phyloP scores from a whole-genome alignment of 2,329 filamentous ascomycete genomes.

The Alternaria alternata region DNA sequence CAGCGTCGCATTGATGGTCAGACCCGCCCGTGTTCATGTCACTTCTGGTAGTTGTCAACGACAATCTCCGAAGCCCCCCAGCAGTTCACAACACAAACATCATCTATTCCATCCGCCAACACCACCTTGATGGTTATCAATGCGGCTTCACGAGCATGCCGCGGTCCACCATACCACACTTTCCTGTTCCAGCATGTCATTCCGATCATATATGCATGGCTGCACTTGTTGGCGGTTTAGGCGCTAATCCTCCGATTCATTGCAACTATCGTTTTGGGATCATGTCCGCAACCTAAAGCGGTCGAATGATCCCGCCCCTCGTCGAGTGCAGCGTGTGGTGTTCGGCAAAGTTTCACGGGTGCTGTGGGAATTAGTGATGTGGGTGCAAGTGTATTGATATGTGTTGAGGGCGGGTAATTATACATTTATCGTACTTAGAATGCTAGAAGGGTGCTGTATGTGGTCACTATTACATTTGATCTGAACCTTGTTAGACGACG shows the following conservation, averaged over 20 bases:
- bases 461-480: not conserved
- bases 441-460: not conserved
- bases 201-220: constrained; percentile 1
- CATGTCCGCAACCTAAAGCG: constrained; percentile 15
- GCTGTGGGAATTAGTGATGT: not conserved
- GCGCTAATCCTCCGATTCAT: constrained; percentile 24
- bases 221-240: constrained; percentile 8
- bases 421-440: not conserved
- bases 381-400: constrained; percentile 2
- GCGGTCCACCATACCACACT: constrained; percentile 11
- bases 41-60: constrained; percentile 8
- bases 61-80: constrained; percentile 12
- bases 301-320: constrained; percentile 14
- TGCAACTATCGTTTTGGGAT: constrained; percentile 21
- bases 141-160: not conserved
- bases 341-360: constrained; percentile 7
- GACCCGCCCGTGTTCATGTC: constrained; percentile 14
- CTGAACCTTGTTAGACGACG: not conserved
- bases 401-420: not conserved
- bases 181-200: constrained; percentile 14
- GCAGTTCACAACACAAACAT: constrained; percentile 9
- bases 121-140: constrained; percentile 8
- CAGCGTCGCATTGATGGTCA: constrained; percentile 13
- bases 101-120: constrained; percentile 10
- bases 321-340: constrained; percentile 3